phyloP scores from a whole-genome alignment of 2,329 filamentous ascomycete genomes.

The Calonectria naviculata region DNA sequence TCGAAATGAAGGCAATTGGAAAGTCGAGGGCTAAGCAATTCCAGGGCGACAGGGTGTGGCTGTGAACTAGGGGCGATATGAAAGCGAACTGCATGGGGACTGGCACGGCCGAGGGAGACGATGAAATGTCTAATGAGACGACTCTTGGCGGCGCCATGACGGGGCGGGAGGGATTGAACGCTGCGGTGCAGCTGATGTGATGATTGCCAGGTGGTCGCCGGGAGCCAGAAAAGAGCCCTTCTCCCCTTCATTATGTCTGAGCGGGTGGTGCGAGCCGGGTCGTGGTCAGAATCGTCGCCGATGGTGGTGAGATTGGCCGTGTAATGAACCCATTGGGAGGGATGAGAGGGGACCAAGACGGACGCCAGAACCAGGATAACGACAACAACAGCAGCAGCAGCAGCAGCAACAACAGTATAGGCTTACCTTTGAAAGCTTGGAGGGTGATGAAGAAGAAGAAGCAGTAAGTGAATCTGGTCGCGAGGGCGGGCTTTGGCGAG shows the following conservation, averaged over 20 bases:
- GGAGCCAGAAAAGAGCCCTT: not conserved
- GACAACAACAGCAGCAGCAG: not conserved
- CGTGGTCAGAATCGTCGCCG: not conserved
- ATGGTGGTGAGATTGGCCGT: not conserved
- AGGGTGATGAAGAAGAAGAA: slow-evolving; percentile 45
- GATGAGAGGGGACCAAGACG: not conserved
- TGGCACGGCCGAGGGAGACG: not conserved
- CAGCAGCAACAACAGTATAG: slow-evolving; percentile 14
- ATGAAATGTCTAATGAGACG: not conserved
- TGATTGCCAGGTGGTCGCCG: not conserved
- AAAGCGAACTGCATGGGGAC: slow-evolving; percentile 3
- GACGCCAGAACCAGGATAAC: not conserved
- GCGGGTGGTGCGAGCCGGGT: slow-evolving; percentile 4
- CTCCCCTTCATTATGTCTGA: not conserved
- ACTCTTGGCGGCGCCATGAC: slow-evolving; percentile 29
- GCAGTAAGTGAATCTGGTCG: slow-evolving; percentile 37
- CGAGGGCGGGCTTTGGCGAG: slow-evolving; percentile 42
- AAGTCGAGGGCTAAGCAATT: slow-evolving; percentile 14
- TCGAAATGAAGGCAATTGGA: slow-evolving; percentile 23
- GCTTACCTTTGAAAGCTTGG: slow-evolving; percentile 42
- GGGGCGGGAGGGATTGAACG: not conserved
- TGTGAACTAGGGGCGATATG: slow-evolving; percentile 11
- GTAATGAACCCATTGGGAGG: slow-evolving; percentile 1
- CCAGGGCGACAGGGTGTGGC: slow-evolving; percentile 12
- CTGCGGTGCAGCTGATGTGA: not conserved